Percentiles rank a stretch among this genome's conserved stretches.
phyloP scores from a whole-genome alignment of 352 stramenopile species.

The Globisporangium rhizosaccharum region DNA sequence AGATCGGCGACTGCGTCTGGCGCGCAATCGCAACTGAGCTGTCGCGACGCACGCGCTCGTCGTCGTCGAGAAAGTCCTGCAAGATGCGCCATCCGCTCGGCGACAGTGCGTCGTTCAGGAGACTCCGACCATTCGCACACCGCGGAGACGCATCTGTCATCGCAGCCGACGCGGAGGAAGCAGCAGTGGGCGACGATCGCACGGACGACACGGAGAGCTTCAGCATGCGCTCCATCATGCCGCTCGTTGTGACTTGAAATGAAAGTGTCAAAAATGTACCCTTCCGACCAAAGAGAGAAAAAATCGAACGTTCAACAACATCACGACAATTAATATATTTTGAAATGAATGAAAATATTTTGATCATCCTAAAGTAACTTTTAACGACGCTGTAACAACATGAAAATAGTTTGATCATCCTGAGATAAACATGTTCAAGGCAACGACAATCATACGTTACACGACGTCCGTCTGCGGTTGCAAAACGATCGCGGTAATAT shows the following conservation, averaged over 20 bases:
- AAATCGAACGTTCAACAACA: no score
- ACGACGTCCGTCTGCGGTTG: no score
- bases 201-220: slow-evolving; percentile 4
- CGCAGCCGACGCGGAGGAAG: background rate
- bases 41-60: slow-evolving; percentile 5
- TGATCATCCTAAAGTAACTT: no score
- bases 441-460: no score
- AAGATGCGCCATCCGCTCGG: slow-evolving; percentile 42
- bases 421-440: no score
- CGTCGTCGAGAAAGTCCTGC: slow-evolving; percentile 34
- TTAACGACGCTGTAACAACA: no score
- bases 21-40: background rate
- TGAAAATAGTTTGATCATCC: no score
- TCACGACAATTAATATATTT: no score
- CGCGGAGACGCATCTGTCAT: slow-evolving; percentile 6
- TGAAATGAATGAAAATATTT: no score
- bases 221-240: slow-evolving; percentile 5
- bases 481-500: no score
- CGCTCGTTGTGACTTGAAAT: background rate
- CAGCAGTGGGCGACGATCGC: slow-evolving; percentile 12
- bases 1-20: background rate
- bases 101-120: slow-evolving; percentile 57
- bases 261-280: no score
- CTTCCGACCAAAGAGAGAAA: no score
- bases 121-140: slow-evolving; percentile 17